These are phyloP conservation scores for Pseudogymnoascus sp. DNA, from an alignment of 2,329 filamentous ascomycete species.

Conservation along the genomic window DNA sequence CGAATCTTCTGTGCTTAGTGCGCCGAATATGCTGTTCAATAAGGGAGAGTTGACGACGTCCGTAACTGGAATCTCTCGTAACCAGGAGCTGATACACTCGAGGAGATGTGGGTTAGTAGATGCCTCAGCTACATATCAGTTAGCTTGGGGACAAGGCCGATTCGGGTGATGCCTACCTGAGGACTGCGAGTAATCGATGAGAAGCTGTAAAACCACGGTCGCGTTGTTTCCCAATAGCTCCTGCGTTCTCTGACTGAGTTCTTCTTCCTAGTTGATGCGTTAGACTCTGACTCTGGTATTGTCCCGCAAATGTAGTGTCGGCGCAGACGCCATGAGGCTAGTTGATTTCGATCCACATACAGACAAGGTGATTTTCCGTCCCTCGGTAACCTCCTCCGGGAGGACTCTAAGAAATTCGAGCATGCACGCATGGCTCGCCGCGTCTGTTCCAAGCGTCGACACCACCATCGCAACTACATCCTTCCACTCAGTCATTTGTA, in stretches of 20 bases:
- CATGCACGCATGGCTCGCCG: slow-evolving; percentile 75
- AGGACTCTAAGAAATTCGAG: slow-evolving; percentile 95
- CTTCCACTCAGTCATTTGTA: slow-evolving; percentile 94
- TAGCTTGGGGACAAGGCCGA: slow-evolving; percentile 14
- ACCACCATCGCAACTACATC: slow-evolving; percentile 81
- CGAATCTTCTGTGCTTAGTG: slow-evolving; percentile 65
- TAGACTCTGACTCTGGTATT: slow-evolving; percentile 37
- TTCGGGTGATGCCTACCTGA: slow-evolving; percentile 56
- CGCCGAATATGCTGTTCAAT: slow-evolving; percentile 71
- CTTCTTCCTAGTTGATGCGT: slow-evolving; percentile 74
- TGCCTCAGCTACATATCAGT: slow-evolving; percentile 52
- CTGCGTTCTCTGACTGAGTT: slow-evolving; percentile 74
- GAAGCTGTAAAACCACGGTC: slow-evolving; percentile 73
- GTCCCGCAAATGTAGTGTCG: slow-evolving; percentile 31
- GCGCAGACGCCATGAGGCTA: slow-evolving; percentile 34
- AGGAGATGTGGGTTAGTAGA: slow-evolving; percentile 83
- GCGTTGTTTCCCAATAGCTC: slow-evolving; percentile 90
- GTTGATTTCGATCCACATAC: slow-evolving; percentile 68
- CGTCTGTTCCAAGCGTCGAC: slow-evolving; percentile 65
- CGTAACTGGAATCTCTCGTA: slow-evolving; percentile 79
- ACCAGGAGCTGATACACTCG: slow-evolving; percentile 94
- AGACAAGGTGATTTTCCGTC: slow-evolving; percentile 97
- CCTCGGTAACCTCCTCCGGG: slow-evolving; percentile 97
- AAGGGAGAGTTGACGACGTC: slow-evolving; percentile 81
- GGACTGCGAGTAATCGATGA: slow-evolving; percentile 86